Conservation (phyloP, 2,329 filamentous ascomycete species). For the Aureobasidium sp. region DNA sequence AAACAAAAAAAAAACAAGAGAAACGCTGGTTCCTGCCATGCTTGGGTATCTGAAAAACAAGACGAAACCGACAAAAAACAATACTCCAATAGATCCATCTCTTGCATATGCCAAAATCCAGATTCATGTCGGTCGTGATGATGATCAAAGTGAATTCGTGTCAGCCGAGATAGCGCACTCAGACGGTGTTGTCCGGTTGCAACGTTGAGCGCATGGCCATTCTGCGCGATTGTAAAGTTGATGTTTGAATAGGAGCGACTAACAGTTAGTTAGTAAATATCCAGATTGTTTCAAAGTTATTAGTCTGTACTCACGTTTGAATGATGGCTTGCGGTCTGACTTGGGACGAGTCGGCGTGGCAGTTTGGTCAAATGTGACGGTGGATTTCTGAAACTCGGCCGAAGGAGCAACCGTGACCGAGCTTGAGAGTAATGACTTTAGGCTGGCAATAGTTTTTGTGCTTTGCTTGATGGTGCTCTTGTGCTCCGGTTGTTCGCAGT, state of each 20-base stretch:
- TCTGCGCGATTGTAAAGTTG: conserved; percentile 9
- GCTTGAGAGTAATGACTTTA: conserved; percentile 10
- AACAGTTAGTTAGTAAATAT: not conserved
- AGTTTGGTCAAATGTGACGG: conserved; percentile 1
- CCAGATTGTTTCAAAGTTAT: not conserved
- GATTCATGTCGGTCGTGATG: not conserved
- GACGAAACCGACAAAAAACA: not conserved
- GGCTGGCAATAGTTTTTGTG: not conserved
- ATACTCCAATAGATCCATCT: not conserved
- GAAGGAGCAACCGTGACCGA: not conserved
- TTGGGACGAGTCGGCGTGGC: not conserved
- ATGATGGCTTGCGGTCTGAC: conserved; percentile 2
- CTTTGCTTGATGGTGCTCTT: not conserved
- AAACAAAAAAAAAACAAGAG: not conserved
- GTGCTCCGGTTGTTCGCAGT: not conserved
- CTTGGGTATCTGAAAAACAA: conserved; percentile 4
- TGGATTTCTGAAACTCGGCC: not conserved
- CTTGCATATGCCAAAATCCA: not conserved
- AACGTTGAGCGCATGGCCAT: not conserved
- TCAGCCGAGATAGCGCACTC: not conserved
- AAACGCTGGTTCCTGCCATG: not conserved
- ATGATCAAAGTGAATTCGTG: not conserved
- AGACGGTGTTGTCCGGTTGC: not conserved
- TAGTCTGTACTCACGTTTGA: conserved; percentile 2
- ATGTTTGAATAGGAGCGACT: conserved; percentile 5